Evolutionary conservation across 2,329 filamentous ascomycete genomes (phyloP), one percentile per base, ranked within the genome.

Genomic region (Pyricularia grisea): DNA sequence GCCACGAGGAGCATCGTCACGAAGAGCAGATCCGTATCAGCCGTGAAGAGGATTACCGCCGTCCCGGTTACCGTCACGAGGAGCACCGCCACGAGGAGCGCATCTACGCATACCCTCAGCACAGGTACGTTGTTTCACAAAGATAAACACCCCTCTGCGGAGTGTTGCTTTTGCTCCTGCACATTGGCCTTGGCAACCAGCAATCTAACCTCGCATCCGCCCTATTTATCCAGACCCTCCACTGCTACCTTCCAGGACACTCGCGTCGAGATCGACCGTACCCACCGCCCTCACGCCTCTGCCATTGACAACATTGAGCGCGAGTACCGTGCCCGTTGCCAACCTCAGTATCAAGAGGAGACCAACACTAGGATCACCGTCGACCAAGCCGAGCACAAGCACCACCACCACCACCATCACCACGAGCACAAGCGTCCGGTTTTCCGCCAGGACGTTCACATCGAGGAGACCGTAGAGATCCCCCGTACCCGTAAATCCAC

Each of bases 1-100:
- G 84, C 77, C 73, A 69, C 75, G 82, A 78, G 84, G 72, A 86
- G 81, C 87, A 84, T 80, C 85, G 85, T 83, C 87, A 85, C 83
- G 89, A 93, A 85, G 92, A 96, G 88, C 92, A 97, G 86, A 88
- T 96, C 84, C 86, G 82, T 77, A 90, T 91, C 81, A 88, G 92
- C 83, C 88, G 86, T 83, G 88, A 92, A 84, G 88, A 92, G 84
- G 88, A 63, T 81, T 84, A 89, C 84, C 89, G 85, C 85, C 90
- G 89, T 87, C 87, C 90, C 84, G 87, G 85, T 80, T 84, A 83
- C 82, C 83, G 83, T 77, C 81, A 84, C 60, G 60, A 63, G 60
- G 60, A 63, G 60, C 60, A 63, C 78, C 80, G 82, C 78, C 80
- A 79, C 73, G 82, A 88, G 77, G 82, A 87, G 73, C 79, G 79